Base-by-base conservation (phyloP, 345 rosid genomes). In the Murraya paniculata region DNA sequence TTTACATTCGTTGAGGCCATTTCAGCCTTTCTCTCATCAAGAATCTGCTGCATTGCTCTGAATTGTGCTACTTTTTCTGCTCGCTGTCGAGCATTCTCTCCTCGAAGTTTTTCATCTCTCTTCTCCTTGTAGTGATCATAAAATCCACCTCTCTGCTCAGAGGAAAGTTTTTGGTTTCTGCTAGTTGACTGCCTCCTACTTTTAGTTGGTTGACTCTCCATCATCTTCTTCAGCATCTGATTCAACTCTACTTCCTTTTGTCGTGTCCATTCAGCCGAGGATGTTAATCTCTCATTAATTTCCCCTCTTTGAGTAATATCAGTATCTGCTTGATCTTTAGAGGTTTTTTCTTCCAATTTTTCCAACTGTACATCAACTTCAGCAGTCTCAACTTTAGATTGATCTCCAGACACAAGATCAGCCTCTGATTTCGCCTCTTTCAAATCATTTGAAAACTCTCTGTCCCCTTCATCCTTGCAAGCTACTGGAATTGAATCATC, bases 51-150 rank as follows among this genome's bases (percentile, higher is more conserved):
- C 87, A 82, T 84, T 69, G 89, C 89, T 81, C 56, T 86, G 79
- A 89, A 83, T 48, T 82, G 85, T 60, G 88, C 88, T 67, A 86
- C 86, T 79, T 87, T 89, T 75, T 86, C 87, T 25, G 87, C 90
- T 76, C 82, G 75, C 78, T 82, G 84, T 56, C 85, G 82, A 64
- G 86, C 82, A 84, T 85, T 83, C 83, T 86, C 88, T 74, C 89
- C 92, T 85, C 84, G 77, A 76, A 91, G 85, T 75, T 89, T 91
- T 78, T 85, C 85, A 79, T 89, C 88, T 75, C 92, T 82, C 84
- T 83, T 89, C 81, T 86, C 89, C 82, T 81, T 87, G 86, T 87
- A 89, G 77, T 83, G 85, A 61, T 86, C 86, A 76, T 89, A 89
- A 71, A 86, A 87, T 25, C 91, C 90, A 80, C 89, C 90, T 77